Evolutionary conservation across 352 stramenopile species (phyloP).

Genomic region (Phytophthora cactorum): DNA sequence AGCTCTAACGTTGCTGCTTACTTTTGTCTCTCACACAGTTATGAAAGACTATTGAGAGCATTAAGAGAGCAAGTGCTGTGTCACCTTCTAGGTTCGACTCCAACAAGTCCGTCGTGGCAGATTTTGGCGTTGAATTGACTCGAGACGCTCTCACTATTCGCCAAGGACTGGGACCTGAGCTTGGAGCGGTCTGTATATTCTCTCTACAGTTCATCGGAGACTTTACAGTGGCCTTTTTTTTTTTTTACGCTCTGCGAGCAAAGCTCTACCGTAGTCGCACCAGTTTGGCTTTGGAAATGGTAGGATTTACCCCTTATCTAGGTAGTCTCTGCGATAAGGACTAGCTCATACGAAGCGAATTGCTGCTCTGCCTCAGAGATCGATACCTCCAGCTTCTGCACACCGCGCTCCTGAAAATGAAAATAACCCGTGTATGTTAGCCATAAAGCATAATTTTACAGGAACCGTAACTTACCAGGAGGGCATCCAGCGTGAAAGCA

Average conservation of each 20-base stretch:
- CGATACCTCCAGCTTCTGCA: constrained; percentile 92
- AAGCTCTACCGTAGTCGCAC: no score
- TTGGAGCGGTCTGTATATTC: constrained; percentile 23
- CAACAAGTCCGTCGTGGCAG: constrained; percentile 1
- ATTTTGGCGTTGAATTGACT: constrained; percentile 15
- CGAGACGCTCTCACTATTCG: constrained; percentile 28
- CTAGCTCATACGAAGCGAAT: constrained; percentile 76
- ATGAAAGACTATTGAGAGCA: constrained; percentile 21
- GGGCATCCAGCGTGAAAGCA: constrained; percentile 70
- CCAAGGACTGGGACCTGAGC: constrained; percentile 22
- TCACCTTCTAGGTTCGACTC: constrained; percentile 29
- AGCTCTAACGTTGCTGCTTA: constrained; percentile 29
- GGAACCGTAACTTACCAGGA: constrained; percentile 46
- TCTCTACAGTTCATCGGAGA: constrained; percentile 25
- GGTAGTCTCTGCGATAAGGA: not conserved
- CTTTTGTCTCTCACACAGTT: constrained; percentile 30
- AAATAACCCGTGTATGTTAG: not conserved
- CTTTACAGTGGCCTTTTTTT: constrained; percentile 18
- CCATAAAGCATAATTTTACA: not conserved
- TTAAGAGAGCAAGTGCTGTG: constrained; percentile 32
- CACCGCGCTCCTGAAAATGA: constrained; percentile 53
- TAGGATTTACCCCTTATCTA: no score
- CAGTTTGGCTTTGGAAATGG: no score
- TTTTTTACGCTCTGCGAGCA: constrained; percentile 29
- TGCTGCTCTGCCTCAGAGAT: constrained; percentile 93